phyloP scores from a whole-genome alignment of 2,329 filamentous ascomycete species.

The Paraconiothyrium sp. region DNA sequence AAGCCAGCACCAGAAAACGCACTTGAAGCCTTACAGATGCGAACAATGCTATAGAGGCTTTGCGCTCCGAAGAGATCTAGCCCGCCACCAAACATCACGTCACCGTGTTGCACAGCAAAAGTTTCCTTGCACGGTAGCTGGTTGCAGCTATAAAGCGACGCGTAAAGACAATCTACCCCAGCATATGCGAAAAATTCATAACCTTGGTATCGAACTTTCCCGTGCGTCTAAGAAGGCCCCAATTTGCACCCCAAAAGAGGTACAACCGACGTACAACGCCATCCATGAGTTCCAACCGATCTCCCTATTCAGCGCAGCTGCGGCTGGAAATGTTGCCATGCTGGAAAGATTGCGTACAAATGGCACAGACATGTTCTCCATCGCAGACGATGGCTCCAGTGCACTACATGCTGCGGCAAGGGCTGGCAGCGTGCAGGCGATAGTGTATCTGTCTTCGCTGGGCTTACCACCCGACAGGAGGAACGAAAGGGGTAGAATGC shows the following conservation, averaged over 20 bases:
- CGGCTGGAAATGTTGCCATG: constrained; percentile 13
- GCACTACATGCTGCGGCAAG: constrained; percentile 29
- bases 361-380: constrained; percentile 11
- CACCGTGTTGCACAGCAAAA: constrained; percentile 19
- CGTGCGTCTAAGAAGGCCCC: not conserved
- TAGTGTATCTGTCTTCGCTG: constrained; percentile 13
- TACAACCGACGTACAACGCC: no score
- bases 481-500: not conserved
- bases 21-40: constrained; percentile 22
- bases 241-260: not conserved
- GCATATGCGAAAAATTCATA: constrained; percentile 15
- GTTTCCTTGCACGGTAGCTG: constrained; percentile 14
- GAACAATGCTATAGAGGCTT: constrained; percentile 18
- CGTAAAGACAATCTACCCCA: constrained; percentile 24
- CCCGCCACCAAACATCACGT: constrained; percentile 16
- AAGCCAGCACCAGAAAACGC: constrained; percentile 24
- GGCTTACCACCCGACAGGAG: constrained; percentile 1
- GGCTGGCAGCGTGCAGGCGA: constrained; percentile 14
- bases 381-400: constrained; percentile 23
- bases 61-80: constrained; percentile 17
- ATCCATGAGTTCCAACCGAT: not conserved
- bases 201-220: no score
- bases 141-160: constrained; percentile 16
- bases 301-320: constrained; percentile 17
- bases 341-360: constrained; percentile 3